These are phyloP conservation scores for Fraxinus anomala DNA, from an alignment of 257 asterid species.

Conservation along the genomic window DNA sequence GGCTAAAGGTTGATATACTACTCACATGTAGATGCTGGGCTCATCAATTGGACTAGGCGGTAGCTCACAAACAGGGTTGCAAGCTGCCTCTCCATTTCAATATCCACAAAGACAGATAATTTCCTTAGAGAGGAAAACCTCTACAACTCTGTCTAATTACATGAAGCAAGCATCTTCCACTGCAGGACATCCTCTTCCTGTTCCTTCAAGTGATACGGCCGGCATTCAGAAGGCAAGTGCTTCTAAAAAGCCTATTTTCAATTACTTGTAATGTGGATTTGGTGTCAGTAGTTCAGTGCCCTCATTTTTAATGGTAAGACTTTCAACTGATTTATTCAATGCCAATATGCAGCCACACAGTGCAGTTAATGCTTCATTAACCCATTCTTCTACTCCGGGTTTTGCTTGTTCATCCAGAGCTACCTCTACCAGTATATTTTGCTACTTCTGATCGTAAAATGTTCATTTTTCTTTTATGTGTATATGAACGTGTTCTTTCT, in stretches of 20 bases:
- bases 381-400: constrained; percentile 63
- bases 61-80: constrained; percentile 51
- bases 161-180: constrained; percentile 61
- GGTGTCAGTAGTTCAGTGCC: constrained; percentile 16
- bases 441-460: constrained; percentile 9
- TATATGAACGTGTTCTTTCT: constrained; percentile 14
- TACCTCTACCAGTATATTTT: constrained; percentile 67
- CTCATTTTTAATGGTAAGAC: neutral
- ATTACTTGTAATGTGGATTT: constrained; percentile 2
- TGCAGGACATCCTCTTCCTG: constrained; percentile 48
- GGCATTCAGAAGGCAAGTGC: constrained; percentile 74
- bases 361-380: constrained; percentile 46
- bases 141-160: constrained; percentile 48
- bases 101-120: constrained; percentile 58
- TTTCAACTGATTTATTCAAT: constrained; percentile 29
- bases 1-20: neutral
- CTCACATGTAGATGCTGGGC: constrained; percentile 42
- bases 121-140: constrained; percentile 64
- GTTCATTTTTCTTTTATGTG: constrained; percentile 9
- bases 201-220: constrained; percentile 53
- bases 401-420: constrained; percentile 64
- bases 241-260: neutral
- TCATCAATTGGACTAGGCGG: constrained; percentile 54
- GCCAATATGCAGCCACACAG: constrained; percentile 56
- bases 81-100: constrained; percentile 54